phyloP scores from a whole-genome alignment of 495 filamentous ascomycete genomes.

The Aspergillus diversus region DNA sequence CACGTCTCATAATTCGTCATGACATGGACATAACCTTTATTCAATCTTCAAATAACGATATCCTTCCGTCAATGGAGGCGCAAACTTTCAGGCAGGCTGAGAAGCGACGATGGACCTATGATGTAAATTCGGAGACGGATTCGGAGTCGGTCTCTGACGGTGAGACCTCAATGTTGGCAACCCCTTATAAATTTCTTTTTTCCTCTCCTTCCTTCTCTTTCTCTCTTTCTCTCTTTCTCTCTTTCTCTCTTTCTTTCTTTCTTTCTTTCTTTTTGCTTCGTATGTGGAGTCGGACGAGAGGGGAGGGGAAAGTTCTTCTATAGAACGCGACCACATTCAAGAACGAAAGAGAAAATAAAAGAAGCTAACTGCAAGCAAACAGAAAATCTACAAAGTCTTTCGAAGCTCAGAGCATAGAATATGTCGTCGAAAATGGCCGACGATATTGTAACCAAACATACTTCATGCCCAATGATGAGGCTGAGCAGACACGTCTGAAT shows the following conservation, averaged over 20 bases:
- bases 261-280: background rate
- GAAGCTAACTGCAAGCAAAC: slow-evolving; percentile 21
- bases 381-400: slow-evolving; percentile 64
- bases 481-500: slow-evolving; percentile 71
- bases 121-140: slow-evolving; percentile 26
- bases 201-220: background rate
- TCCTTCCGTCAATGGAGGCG: slow-evolving; percentile 19
- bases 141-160: slow-evolving; percentile 25
- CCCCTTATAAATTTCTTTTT: background rate
- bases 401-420: slow-evolving; percentile 57
- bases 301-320: no score
- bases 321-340: background rate
- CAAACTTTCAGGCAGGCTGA: slow-evolving; percentile 15
- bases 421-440: slow-evolving; percentile 64
- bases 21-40: slow-evolving; percentile 36
- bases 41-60: slow-evolving; percentile 23
- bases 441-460: slow-evolving; percentile 69
- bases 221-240: background rate
- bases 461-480: slow-evolving; percentile 76
- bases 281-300: background rate
- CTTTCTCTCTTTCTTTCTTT: no score
- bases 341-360: background rate
- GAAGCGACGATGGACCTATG: slow-evolving; percentile 14
- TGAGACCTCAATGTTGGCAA: slow-evolving; percentile 34
- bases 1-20: slow-evolving; percentile 27